A percentile compares a stretch with the other conserved stretches of the same genome.
Conservation (phyloP, 2,329 filamentous ascomycete species). For the Stagonosporopsis chrysanthemi region DNA sequence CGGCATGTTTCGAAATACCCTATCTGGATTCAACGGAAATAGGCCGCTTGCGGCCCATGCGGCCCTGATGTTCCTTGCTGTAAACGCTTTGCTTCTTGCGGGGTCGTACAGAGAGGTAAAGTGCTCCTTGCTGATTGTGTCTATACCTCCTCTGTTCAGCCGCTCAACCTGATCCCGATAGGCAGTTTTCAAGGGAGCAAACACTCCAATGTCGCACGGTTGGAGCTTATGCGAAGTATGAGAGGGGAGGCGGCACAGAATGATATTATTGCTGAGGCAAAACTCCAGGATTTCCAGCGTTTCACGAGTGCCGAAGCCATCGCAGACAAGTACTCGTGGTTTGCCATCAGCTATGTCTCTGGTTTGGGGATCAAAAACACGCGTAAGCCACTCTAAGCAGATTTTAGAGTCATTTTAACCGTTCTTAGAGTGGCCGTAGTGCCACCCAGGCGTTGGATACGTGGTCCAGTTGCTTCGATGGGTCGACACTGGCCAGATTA, state of each 20-base stretch:
- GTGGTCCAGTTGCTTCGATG: conserved; percentile 17
- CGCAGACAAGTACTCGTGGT: conserved; percentile 45
- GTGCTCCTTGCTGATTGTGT: conserved; percentile 24
- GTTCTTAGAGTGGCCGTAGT: conserved; percentile 22
- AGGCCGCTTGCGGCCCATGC: conserved; percentile 30
- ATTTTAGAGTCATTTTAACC: conserved; percentile 43
- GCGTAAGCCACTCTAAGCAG: conserved; percentile 47
- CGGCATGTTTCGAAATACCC: conserved; percentile 36
- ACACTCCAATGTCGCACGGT: conserved; percentile 12
- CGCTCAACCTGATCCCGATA: conserved; percentile 17
- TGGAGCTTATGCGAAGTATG: conserved; percentile 26
- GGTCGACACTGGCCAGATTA: conserved; percentile 25
- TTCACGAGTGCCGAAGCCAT: conserved; percentile 49
- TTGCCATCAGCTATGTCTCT: conserved; percentile 38
- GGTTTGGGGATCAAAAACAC: conserved; percentile 48
- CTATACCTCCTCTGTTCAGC: conserved; percentile 17
- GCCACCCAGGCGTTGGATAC: conserved; percentile 24
- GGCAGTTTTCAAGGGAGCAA: not conserved
- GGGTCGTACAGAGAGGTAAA: conserved; percentile 30
- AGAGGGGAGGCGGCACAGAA: conserved; percentile 19
- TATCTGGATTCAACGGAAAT: conserved; percentile 35
- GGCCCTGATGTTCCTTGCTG: conserved; percentile 35
- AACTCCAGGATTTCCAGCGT: conserved; percentile 45
- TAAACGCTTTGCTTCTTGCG: conserved; percentile 28
- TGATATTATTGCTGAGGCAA: conserved; percentile 42